Percentiles rank a stretch among this genome's conserved stretches.
These are phyloP conservation scores for Lactifluus piperatus DNA, from an alignment of 768 basidiomycete species.

Conservation along the genomic window DNA sequence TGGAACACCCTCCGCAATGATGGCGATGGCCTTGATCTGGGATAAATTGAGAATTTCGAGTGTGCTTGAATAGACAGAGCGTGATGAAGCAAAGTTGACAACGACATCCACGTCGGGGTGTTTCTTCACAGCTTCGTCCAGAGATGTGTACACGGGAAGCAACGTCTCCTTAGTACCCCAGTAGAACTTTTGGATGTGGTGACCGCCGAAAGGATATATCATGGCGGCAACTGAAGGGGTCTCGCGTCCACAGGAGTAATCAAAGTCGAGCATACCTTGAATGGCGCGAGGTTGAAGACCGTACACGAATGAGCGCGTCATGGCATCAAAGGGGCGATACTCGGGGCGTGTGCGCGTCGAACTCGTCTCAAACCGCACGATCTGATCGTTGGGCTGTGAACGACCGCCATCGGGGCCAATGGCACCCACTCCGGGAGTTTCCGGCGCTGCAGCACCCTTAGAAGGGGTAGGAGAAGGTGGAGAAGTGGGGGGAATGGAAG, in stretches of 20 bases:
- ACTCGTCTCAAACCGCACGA: slow-evolving; percentile 72
- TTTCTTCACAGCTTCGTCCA: slow-evolving; percentile 87
- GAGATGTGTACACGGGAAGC: slow-evolving; percentile 90
- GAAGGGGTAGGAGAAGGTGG: slow-evolving; percentile 37
- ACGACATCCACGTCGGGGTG: slow-evolving; percentile 96
- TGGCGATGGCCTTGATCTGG: slow-evolving; percentile 66
- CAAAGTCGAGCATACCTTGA: slow-evolving; percentile 98
- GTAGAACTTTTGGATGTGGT: slow-evolving; percentile 99
- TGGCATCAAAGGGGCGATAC: slow-evolving; percentile 87
- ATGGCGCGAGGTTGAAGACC: slow-evolving; percentile 99
- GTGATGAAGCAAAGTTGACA: slow-evolving; percentile 94
- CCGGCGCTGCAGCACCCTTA: slow-evolving; percentile 30
- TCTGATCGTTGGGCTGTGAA: slow-evolving; percentile 78
- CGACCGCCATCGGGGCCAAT: slow-evolving; percentile 76
- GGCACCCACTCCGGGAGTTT: slow-evolving; percentile 43
- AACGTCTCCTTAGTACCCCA: slow-evolving; percentile 99
- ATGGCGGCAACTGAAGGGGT: slow-evolving; percentile 94
- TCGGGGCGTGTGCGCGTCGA: slow-evolving; percentile 48
- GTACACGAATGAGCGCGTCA: slow-evolving; percentile 95
- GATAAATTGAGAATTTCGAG: slow-evolving; percentile 78
- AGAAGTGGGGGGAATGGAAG: slow-evolving; percentile 39
- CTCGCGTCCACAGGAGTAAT: slow-evolving; percentile 91
- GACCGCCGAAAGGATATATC: slow-evolving; percentile 99
- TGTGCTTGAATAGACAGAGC: slow-evolving; percentile 91
- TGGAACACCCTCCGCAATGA: slow-evolving; percentile 99